Percentiles rank a stretch among this genome's conserved stretches.
Conservation (phyloP, 1,284 basidiomycete genomes). For the Coniophora puteana region DNA sequence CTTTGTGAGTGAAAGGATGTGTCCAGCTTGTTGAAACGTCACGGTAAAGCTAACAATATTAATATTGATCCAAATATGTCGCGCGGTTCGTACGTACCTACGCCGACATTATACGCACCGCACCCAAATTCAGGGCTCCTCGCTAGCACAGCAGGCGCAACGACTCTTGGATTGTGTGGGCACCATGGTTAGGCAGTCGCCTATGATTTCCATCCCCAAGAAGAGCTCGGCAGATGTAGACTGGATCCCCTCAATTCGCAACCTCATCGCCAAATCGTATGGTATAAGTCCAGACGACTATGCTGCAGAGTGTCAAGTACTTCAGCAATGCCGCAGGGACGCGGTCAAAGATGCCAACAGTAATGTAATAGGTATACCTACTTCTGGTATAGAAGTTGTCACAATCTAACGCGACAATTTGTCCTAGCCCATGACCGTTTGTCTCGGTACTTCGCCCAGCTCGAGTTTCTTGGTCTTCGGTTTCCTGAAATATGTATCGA, state of each 20-base stretch:
- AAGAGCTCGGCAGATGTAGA: conserved; percentile 85
- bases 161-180: no score
- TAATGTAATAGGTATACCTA: conserved; percentile 77
- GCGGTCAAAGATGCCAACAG: conserved; percentile 94
- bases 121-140: no score
- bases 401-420: neutral
- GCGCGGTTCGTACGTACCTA: no score
- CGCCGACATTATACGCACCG: no score
- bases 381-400: conserved; percentile 1
- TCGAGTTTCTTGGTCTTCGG: conserved; percentile 94
- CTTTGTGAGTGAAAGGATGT: no score
- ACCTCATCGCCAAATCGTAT: conserved; percentile 88
- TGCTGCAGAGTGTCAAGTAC: conserved; percentile 74
- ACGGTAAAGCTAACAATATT: no score
- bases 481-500: conserved; percentile 96
- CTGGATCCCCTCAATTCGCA: conserved; percentile 86
- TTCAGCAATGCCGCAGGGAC: conserved; percentile 92
- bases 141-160: no score
- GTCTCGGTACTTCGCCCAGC: conserved; percentile 99
- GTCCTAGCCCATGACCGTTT: conserved; percentile 83
- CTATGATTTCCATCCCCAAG: conserved; percentile 80
- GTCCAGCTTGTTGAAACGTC: no score
- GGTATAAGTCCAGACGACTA: conserved; percentile 92
- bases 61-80: no score
- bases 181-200: conserved; percentile 67